Percentiles rank a stretch among this genome's conserved stretches.
phyloP scores from a whole-genome alignment of 2,329 filamentous ascomycete genomes.

The Alternaria solani region DNA sequence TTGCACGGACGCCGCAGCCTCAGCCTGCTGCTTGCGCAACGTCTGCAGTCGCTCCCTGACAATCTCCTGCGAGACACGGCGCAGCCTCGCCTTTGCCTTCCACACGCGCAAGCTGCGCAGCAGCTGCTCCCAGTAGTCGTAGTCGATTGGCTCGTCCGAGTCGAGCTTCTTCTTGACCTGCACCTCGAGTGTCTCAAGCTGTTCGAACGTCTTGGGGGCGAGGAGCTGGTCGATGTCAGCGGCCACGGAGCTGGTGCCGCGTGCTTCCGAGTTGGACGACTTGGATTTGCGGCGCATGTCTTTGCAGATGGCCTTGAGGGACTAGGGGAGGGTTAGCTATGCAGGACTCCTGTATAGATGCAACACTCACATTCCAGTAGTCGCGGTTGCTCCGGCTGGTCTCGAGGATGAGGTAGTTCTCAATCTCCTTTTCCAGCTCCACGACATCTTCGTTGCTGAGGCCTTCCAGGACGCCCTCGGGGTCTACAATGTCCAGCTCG shows the following conservation, averaged over 20 bases:
- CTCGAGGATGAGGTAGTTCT: constrained; percentile 81
- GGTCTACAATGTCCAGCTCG: constrained; percentile 78
- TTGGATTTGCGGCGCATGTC: constrained; percentile 74
- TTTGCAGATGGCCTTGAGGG: constrained; percentile 82
- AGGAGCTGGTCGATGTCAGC: constrained; percentile 89
- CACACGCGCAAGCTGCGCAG: constrained; percentile 84
- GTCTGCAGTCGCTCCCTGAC: constrained; percentile 72
- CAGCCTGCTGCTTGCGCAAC: constrained; percentile 71
- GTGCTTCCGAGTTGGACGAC: constrained; percentile 68
- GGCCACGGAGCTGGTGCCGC: constrained; percentile 82
- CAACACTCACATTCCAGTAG: constrained; percentile 77
- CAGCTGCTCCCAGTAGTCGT: constrained; percentile 96
- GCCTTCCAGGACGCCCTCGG: constrained; percentile 79
- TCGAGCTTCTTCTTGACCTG: constrained; percentile 87
- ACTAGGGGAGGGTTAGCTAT: constrained; percentile 55
- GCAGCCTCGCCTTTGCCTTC: constrained; percentile 89
- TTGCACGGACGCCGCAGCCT: constrained; percentile 67
- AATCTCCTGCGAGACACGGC: constrained; percentile 78
- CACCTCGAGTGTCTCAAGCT: constrained; percentile 84
- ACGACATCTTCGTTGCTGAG: constrained; percentile 71
- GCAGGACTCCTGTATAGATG: constrained; percentile 20
- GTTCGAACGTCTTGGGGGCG: constrained; percentile 82
- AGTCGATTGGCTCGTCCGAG: constrained; percentile 91
- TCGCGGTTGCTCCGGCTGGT: constrained; percentile 78
- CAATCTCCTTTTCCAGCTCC: constrained; percentile 84